Base-by-base conservation (phyloP, 2,329 filamentous ascomycete genomes). In the Fusarium tjaetaba region DNA sequence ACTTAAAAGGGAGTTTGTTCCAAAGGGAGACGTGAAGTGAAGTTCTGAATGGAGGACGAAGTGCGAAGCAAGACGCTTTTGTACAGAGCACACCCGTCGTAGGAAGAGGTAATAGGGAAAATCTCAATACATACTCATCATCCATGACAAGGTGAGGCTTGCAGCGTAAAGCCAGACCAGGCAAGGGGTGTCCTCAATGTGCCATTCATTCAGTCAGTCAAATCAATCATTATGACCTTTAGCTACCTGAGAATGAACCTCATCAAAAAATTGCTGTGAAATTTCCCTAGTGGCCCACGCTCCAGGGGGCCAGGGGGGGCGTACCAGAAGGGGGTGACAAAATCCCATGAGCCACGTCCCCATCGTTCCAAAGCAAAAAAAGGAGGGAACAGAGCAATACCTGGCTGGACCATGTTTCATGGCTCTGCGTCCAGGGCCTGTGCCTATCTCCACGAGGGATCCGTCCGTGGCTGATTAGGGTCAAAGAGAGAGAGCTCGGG, bases 11-110 rank as follows among this genome's bases (percentile, higher is more conserved):
- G 53, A 73, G 51, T 68, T 34, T 63, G 65, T 61, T 68, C 39
- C 65, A 68, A 71, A 73, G 70, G 70, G 70, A 73, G 71, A 73
- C 65, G 46, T 73, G 66, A 66, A 53, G 43, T 69, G 62, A 73
- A 62, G 62, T 73, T 74, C 58, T 72, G 64, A 49, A 55, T 62
- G 46, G 61, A 76, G 71, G 63, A 74, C 63, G 48, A 66, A 56
- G 73, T 60, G 73, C 73, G 73, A 77, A 65, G 59, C 49, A 71
- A 53, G 71, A 71, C 68, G 71, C 73, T 77, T 77, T 77, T 77
- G 75, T 77, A 77, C 61, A 69, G 61, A 63, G 43, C 57, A 61
- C 67, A 45, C 41, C 45, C 39, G 30, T 72, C 61, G 48, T 48
- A 59, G 52, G 30, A 65, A 60, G 61, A 64, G 63, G 68, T n/a